Evolutionary conservation across 495 filamentous ascomycete genomes (phyloP), one percentile per base, ranked within the genome.

Genomic region (Hamigera avellanea): DNA sequence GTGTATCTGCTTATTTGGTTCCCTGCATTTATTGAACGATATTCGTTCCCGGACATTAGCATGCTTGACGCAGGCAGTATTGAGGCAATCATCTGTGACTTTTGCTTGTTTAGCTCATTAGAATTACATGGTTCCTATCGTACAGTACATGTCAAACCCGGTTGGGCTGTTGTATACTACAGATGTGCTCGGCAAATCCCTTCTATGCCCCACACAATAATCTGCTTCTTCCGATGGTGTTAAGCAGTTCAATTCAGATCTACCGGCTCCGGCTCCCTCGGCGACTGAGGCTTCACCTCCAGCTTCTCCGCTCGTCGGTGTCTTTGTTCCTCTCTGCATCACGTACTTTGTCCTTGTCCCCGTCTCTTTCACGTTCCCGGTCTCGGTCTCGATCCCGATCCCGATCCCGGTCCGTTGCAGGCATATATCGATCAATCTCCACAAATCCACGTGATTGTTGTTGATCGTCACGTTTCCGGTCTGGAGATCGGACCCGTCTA

Each of bases 401-500:
- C 10, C 50, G 44, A 16, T 32, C 30, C 30, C 30, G 13, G 9
- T 60, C 61, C 17, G 44, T 54, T n/a, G 39, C 44, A 13, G 71
- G 71, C n/a, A 73, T 62, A 42, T 76, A 75, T 6, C 71, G 64
- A 50, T 76, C 70, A 42, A 72, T 69, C 6, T 73, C 64, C 14
- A 59, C 50, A 19, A 52, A 53, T 2, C 53, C 37, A 10, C n/a
- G n/a, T n/a, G n/a, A n/a, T n/a, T n/a, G n/a, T n/a, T 33, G 14
- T 33, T 41, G 32, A 7, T 40, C 36, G 14, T 44, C 40, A 32
- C 36, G 37, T 5, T 48, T 45, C 17, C 50, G 43, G 15, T 64
- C 56, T 32, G 53, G 58, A 4, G 61, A 64, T 21, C 64, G 57
- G 1, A 59, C 44, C 18, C 64, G 55, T 6, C 62, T 62, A 33